Conservation (phyloP, 208 protist genomes). For the Trypanosoma rangeli region DNA sequence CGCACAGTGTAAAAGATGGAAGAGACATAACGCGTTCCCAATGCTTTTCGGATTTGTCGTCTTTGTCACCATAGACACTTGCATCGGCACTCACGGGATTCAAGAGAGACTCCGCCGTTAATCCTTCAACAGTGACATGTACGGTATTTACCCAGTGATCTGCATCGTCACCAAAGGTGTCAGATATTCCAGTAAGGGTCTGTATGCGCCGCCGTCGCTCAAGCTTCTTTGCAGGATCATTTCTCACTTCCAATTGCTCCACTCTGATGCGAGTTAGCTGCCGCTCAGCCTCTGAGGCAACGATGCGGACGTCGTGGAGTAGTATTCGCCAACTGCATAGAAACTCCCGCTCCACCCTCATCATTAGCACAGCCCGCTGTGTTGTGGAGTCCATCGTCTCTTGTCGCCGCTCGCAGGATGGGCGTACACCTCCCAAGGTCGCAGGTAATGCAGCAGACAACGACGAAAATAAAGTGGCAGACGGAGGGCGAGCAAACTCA, state of each 20-base stretch:
- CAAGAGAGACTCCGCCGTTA: conserved; percentile 27
- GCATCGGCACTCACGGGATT: background rate
- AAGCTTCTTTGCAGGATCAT: conserved; percentile 11
- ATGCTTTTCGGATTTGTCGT: background rate
- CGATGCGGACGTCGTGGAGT: conserved; percentile 25
- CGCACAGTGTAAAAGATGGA: background rate
- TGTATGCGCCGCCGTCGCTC: conserved; percentile 9
- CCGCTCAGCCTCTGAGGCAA: conserved; percentile 13
- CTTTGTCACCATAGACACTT: background rate
- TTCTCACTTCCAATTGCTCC: conserved; percentile 3
- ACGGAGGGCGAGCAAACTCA: conserved; percentile 2
- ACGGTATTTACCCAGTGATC: conserved; percentile 45
- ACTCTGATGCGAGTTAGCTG: conserved; percentile 5
- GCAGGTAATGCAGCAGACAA: background rate
- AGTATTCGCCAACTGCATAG: conserved; percentile 33
- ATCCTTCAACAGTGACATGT: conserved; percentile 11
- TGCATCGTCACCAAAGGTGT: conserved; percentile 26
- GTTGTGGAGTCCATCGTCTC: background rate
- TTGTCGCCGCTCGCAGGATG: background rate
- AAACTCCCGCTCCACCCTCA: conserved; percentile 29
- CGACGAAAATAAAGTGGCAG: background rate
- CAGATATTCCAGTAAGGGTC: background rate
- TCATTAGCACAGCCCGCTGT: conserved; percentile 24
- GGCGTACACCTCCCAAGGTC: background rate
- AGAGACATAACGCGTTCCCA: conserved; percentile 5